A percentile compares a stretch with the other conserved stretches of the same genome.
Conservation (phyloP, 441 rosid species). For the Heliophila coronopifolia region DNA sequence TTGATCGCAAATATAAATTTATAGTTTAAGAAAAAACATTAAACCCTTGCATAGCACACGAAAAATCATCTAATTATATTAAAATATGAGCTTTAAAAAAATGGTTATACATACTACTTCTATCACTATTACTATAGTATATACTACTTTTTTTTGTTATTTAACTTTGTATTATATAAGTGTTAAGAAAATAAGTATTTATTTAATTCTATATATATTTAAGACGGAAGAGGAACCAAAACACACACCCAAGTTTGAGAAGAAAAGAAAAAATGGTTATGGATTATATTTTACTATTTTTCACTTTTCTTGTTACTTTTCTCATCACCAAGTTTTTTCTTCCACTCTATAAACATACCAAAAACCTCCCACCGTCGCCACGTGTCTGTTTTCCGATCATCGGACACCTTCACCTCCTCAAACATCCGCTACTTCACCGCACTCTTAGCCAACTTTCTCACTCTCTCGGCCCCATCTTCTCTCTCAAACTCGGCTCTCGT, state of each 20-base stretch:
- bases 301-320: constrained; percentile 1
- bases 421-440: constrained; percentile 33
- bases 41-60: too few relatives aligned
- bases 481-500: constrained; percentile 40
- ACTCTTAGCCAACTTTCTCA: constrained; percentile 29
- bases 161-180: not conserved
- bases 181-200: not conserved
- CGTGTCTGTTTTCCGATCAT: constrained; percentile 35
- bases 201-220: too few relatives aligned
- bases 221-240: not conserved
- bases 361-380: constrained; percentile 44
- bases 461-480: constrained; percentile 37
- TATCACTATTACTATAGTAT: not conserved
- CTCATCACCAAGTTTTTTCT: constrained; percentile 16
- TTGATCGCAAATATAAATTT: too few relatives aligned
- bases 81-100: too few relatives aligned
- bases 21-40: too few relatives aligned
- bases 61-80: too few relatives aligned
- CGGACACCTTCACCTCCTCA: constrained; percentile 47
- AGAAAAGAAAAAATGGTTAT: not conserved
- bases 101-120: too few relatives aligned
- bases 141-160: not conserved
- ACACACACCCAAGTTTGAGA: not conserved
- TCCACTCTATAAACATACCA: not conserved
- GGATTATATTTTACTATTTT: constrained; percentile 1